Evolutionary conservation across 164 flowering plant genomes (phyloP), one percentile per base, ranked within the genome.

Genomic region (Cinnamomum chago): DNA sequence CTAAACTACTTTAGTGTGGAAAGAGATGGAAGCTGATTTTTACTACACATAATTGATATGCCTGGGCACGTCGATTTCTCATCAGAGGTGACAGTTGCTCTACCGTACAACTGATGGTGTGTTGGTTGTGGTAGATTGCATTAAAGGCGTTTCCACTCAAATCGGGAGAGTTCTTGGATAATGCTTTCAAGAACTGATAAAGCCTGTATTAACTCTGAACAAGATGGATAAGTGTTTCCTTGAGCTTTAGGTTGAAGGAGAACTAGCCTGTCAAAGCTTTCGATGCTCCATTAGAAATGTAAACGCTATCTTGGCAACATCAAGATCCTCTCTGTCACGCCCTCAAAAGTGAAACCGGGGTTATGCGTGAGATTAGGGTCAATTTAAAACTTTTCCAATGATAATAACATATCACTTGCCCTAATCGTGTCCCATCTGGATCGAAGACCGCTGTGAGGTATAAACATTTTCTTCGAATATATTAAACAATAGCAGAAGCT

Each of bases 51-150:
- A 2, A 80, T 80, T 23, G 80, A 80, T 72, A 77, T 78, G 5
- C 82, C 80, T 74, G 80, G 82, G 78, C 82, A 80, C 5, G 82
- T 77, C n/a, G 80, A 80, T 60, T 80, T 80, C 27, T 80, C 82
- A 6, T 75, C 76, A 27, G 78, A 79, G 70, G 78, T 79, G 15
- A 79, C 76, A 11, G 73, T 74, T 55, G 79, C 81, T 22, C 71
- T 79, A 3, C 79, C n/a, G 81, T 14, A 79, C 76, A 9, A 79
- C 81, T 47, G 81, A 80, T 71, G 82, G 82, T 74, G 82, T 77
- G 7, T 58, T 80, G n/a, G 82, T 80, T 15, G 77, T 80, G 64
- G 79, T 76, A 24, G 82, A 79, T 70, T 79, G 82, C 73, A 52
- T 79, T 40, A 76, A 79, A 58, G 82, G 82, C 66, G 82, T 80